Evolutionary conservation across 2,329 filamentous ascomycete species (phyloP), one percentile per base, ranked within the genome.

Genomic region (Annulohypoxylon truncatum): DNA sequence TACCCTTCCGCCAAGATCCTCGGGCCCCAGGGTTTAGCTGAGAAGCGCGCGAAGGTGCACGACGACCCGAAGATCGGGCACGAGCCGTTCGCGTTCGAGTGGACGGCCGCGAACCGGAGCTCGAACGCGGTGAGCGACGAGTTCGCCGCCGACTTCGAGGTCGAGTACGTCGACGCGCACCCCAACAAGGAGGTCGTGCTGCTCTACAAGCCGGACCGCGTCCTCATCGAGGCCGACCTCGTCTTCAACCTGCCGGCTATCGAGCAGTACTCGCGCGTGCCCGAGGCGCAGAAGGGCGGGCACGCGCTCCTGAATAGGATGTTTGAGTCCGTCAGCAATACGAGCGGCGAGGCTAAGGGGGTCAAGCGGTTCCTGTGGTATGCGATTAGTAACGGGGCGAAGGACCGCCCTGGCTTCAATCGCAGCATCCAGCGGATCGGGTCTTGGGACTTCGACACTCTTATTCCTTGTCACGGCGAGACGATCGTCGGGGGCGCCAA

Each of bases 381-480:
- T 78, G 81, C 84, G 1, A 78, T 88, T 28, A 90, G 86, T 57
- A 75, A 79, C 15, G 67, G 79, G 73, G 61, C 73, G 26, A 82
- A 80, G 35, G 87, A 97, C 78, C 83, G 92, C 28, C 70, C 79
- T 4, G 89, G 87, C 12, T 96, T 94, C 78, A 89, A 89, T 69
- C 83, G 88, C 67, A 94, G 90, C 71, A 81, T 93, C 40, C 81
- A 79, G 71, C 84, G 85, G 65, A 95, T 98, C 68, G 83, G 89
- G 56, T 77, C 79, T 58, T 99, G 95, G 95, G 90, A 95, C 63
- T 97, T 97, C 77, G 87, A 90, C 69, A 89, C 89, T 38, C 84
- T 98, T 53, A 89, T 99, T 64, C 94, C 95, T 0, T 98, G 95
- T 77, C 96, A 99, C 79, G 96, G 96, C 7, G 96, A 99, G 80